Evolutionary conservation across 371 early-diverging fungal genomes (phyloP).

Genomic region (Rhizopus delemar): DNA sequence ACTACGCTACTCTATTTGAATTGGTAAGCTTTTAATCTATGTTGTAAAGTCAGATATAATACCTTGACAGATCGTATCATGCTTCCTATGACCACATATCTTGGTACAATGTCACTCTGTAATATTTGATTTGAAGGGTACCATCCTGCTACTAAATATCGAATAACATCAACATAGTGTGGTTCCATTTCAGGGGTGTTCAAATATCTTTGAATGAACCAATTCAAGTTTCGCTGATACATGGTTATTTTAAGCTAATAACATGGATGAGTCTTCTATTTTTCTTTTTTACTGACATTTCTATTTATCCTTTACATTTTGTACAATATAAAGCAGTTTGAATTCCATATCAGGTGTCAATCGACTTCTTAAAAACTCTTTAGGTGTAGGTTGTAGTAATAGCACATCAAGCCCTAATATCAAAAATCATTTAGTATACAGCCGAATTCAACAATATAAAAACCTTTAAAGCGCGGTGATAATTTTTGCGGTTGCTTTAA

Average conservation of each 20-base stretch:
- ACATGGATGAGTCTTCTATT: not conserved
- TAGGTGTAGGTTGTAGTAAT: conserved; percentile 63
- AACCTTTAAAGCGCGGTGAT: conserved; percentile 59
- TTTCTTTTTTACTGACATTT: not conserved
- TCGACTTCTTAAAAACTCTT: conserved; percentile 60
- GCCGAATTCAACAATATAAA: not conserved
- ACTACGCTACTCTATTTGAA: conserved; percentile 47
- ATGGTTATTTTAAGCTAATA: conserved; percentile 50
- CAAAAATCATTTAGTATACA: not conserved
- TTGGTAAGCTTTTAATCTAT: not conserved
- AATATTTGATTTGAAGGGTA: conserved; percentile 79
- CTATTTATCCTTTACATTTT: conserved; percentile 47
- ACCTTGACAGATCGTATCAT: conserved; percentile 65
- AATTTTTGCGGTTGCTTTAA: conserved; percentile 58
- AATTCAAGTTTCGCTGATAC: conserved; percentile 62
- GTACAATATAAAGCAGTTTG: conserved; percentile 68
- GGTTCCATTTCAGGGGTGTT: conserved; percentile 63
- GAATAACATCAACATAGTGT: conserved; percentile 70
- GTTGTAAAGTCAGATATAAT: conserved; percentile 3
- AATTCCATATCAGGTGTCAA: conserved; percentile 76
- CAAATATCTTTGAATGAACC: conserved; percentile 71
- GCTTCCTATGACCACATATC: conserved; percentile 72
- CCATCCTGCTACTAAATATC: conserved; percentile 76
- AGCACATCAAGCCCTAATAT: conserved; percentile 44
- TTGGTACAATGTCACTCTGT: conserved; percentile 73